Evolutionary conservation across 2,329 filamentous ascomycete species (phyloP).

Genomic region (Monosporascus sp.): DNA sequence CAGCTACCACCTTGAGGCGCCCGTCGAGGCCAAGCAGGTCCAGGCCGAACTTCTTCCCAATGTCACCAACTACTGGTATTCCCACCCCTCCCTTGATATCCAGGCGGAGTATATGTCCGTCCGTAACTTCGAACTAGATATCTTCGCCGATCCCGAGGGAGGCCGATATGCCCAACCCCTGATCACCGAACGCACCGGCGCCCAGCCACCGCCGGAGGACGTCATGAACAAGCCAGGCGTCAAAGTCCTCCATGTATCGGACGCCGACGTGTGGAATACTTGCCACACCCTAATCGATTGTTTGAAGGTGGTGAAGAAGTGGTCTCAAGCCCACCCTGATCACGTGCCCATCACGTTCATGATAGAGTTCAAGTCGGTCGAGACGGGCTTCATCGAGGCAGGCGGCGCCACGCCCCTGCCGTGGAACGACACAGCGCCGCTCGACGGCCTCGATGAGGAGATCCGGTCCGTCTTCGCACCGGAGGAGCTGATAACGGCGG

Average conservation of each 20-base stretch:
- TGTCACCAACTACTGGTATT: conserved; percentile 41
- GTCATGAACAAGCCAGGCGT: conserved; percentile 37
- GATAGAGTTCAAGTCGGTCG: conserved; percentile 42
- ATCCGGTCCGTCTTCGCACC: conserved; percentile 38
- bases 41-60: conserved; percentile 33
- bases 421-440: conserved; percentile 36
- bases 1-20: conserved; percentile 44
- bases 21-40: conserved; percentile 33
- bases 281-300: conserved; percentile 43
- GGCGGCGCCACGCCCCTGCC: conserved; percentile 34
- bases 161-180: conserved; percentile 41
- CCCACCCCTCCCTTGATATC: conserved; percentile 38
- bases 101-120: conserved; percentile 42
- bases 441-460: conserved; percentile 45
- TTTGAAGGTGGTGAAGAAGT: conserved; percentile 36
- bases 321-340: conserved; percentile 36
- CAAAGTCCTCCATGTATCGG: conserved; percentile 47
- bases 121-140: conserved; percentile 43
- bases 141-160: conserved; percentile 43
- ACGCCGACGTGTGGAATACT: conserved; percentile 39
- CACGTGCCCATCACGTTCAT: conserved; percentile 45
- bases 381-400: conserved; percentile 7
- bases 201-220: conserved; percentile 32
- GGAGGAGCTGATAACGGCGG: conserved; percentile 39
- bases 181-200: conserved; percentile 34